Evolutionary conservation across 176 grass and related monocot genomes (phyloP).

Genomic region (Triticum monococcum): DNA sequence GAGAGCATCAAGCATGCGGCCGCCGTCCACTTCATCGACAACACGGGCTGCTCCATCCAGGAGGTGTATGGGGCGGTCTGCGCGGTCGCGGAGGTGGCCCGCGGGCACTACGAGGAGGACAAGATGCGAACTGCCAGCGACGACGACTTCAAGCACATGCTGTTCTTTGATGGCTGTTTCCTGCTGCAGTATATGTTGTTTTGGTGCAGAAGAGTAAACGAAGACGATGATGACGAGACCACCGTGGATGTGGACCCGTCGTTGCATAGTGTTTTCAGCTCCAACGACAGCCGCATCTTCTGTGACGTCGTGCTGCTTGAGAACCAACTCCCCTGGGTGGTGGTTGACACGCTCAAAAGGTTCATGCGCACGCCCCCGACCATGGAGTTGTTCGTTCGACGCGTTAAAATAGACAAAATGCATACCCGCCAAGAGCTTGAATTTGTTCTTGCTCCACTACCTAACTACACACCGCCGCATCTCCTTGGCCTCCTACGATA

Average conservation of each 20-base stretch:
- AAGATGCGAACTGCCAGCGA: no score
- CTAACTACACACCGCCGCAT: not conserved
- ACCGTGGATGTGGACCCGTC: not conserved
- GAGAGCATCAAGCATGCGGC: no score
- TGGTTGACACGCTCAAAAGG: not conserved
- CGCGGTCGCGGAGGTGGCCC: no score
- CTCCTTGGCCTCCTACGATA: not conserved
- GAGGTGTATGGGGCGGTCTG: no score
- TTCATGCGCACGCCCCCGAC: not conserved
- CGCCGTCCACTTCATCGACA: no score
- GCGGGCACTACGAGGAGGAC: no score
- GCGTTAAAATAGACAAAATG: not conserved
- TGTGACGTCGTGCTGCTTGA: not conserved
- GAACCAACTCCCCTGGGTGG: constrained; percentile 8
- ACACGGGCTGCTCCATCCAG: no score
- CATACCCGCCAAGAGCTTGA: not conserved
- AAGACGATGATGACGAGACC: no score
- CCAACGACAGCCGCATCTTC: not conserved
- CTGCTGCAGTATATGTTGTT: no score
- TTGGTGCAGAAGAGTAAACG: no score
- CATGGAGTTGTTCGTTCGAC: not conserved
- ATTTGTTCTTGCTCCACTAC: not conserved
- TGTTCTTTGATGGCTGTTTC: no score
- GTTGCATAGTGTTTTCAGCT: not conserved
- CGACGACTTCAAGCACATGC: no score